Conservation (phyloP, 1,284 basidiomycete genomes). For the Coniophora puteana region DNA sequence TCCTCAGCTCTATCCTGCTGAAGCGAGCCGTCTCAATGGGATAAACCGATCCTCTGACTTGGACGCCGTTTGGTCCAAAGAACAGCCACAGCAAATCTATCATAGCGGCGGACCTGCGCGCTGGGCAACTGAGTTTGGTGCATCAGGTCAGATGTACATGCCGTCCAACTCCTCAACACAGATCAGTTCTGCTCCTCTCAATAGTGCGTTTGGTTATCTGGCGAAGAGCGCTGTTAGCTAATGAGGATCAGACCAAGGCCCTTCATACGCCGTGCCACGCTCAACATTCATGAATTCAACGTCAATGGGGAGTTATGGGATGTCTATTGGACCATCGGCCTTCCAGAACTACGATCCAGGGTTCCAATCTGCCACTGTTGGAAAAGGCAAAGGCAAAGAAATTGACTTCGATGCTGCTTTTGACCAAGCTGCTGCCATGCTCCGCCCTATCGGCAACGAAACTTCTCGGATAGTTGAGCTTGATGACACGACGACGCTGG, state of each 20-base stretch:
- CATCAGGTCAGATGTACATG: too few species aligned
- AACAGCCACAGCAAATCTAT: constrained; percentile 39
- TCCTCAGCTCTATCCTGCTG: constrained; percentile 32
- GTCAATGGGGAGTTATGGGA: constrained; percentile 23
- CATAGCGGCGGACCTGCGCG: constrained; percentile 26
- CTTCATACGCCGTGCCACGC: too few species aligned
- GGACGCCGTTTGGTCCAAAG: constrained; percentile 52
- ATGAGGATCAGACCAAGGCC: constrained; percentile 17
- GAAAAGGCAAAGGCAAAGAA: constrained; percentile 71
- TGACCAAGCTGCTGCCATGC: constrained; percentile 48
- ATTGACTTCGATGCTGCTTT: constrained; percentile 80
- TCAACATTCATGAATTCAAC: constrained; percentile 27
- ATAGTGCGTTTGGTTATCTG: too few species aligned
- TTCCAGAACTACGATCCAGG: constrained; percentile 23
- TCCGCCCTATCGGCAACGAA: constrained; percentile 38
- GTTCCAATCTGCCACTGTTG: constrained; percentile 34
- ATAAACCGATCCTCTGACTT: constrained; percentile 32
- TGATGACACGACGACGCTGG: constrained; percentile 36
- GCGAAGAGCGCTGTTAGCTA: background rate
- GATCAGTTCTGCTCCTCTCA: background rate
- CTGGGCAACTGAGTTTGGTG: constrained; percentile 52
- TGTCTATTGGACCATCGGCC: constrained; percentile 31
- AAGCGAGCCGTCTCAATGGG: constrained; percentile 35
- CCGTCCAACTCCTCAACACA: constrained; percentile 2
- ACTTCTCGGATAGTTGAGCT: constrained; percentile 55